phyloP scores from a whole-genome alignment of 2,329 filamentous ascomycete species.

The Arthrinium phaeospermum region DNA sequence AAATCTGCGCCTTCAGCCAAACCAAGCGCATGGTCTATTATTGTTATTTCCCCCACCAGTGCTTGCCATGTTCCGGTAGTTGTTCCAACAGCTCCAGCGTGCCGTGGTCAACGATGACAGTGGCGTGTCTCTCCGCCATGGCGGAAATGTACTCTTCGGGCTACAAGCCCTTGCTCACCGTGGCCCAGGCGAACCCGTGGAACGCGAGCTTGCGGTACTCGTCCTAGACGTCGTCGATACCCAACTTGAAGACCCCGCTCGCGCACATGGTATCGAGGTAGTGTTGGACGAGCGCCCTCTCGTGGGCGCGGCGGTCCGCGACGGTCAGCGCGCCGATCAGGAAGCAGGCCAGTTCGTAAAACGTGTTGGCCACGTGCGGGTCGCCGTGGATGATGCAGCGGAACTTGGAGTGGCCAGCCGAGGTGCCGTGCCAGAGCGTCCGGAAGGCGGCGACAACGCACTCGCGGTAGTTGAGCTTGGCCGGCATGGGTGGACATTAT shows the following conservation, averaged over 20 bases:
- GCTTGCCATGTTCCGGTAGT: neutral
- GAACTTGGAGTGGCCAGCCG: constrained; percentile 32
- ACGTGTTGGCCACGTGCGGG: constrained; percentile 49
- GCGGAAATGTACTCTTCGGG: constrained; percentile 2
- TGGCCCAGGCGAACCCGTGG: constrained; percentile 28
- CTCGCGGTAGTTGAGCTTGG: constrained; percentile 13
- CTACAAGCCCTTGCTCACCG: neutral
- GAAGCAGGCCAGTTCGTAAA: constrained; percentile 33
- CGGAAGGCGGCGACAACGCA: neutral
- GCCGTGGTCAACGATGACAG: neutral
- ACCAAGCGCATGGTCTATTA: neutral
- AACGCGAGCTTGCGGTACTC: constrained; percentile 29
- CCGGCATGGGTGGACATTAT: constrained; percentile 18
- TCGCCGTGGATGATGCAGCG: constrained; percentile 49
- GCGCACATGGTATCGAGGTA: constrained; percentile 27
- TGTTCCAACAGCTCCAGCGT: neutral
- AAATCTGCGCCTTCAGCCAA: too few relatives aligned
- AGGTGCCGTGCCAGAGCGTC: neutral
- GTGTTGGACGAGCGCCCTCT: constrained; percentile 25
- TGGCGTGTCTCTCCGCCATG: neutral
- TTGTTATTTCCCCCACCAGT: neutral
- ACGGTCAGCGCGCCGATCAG: constrained; percentile 25
- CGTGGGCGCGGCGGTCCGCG: constrained; percentile 21
- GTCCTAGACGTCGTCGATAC: constrained; percentile 26
- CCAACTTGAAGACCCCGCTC: constrained; percentile 24